These are phyloP conservation scores for Lepidopterella palustris DNA, from an alignment of 495 filamentous ascomycete species.

Conservation along the genomic window DNA sequence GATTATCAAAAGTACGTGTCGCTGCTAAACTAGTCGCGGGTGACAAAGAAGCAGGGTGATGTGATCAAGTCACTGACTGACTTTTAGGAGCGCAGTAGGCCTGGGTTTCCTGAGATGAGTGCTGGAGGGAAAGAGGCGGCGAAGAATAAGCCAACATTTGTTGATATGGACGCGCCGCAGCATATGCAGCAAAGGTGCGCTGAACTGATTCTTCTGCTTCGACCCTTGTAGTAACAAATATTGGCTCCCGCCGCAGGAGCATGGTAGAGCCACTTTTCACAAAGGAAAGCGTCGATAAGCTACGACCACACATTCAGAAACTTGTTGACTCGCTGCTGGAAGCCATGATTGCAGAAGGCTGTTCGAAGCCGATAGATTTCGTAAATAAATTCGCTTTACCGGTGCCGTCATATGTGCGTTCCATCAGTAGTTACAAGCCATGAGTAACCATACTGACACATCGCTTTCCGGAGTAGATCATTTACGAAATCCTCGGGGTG, in stretches of 20 bases:
- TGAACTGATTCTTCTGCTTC: no score
- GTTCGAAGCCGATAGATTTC: slow-evolving; percentile 37
- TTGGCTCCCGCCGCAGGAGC: no score
- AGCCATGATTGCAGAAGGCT: slow-evolving; percentile 32
- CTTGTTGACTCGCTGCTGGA: slow-evolving; percentile 40
- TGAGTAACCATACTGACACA: not conserved
- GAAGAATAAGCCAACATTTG: slow-evolving; percentile 44
- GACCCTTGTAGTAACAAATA: no score
- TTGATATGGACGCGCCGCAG: slow-evolving; percentile 45
- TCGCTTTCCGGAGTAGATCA: slow-evolving; percentile 41
- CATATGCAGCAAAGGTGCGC: slow-evolving; percentile 41
- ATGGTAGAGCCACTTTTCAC: slow-evolving; percentile 43
- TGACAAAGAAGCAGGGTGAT: no score
- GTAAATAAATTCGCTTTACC: slow-evolving; percentile 42
- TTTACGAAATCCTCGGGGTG: slow-evolving; percentile 44
- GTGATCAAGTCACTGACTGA: not conserved
- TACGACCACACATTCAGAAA: slow-evolving; percentile 41
- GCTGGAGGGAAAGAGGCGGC: slow-evolving; percentile 39
- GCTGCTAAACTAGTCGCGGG: no score
- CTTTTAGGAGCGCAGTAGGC: slow-evolving; percentile 34
- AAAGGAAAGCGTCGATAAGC: slow-evolving; percentile 33
- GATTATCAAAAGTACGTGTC: slow-evolving; percentile 7
- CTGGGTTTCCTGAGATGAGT: slow-evolving; percentile 43
- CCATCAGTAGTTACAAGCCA: not conserved
- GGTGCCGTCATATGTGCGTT: slow-evolving; percentile 39